Conservation (phyloP, 1,139 yeast genomes). For the Barnettozyma hawaiiensis region DNA sequence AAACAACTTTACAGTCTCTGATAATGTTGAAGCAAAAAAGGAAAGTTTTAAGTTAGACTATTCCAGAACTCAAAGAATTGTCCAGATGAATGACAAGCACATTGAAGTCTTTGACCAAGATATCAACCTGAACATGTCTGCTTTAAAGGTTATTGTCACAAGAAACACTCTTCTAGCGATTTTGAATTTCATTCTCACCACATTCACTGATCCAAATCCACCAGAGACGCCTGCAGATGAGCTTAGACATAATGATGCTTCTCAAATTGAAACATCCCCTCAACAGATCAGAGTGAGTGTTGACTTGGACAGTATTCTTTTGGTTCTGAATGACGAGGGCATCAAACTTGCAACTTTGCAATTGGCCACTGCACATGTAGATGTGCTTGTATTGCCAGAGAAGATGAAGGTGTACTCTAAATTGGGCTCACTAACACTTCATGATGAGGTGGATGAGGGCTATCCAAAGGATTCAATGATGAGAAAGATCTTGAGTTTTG, state of each 20-base stretch:
- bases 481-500: slow-evolving; percentile 68
- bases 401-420: slow-evolving; percentile 69
- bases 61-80: slow-evolving; percentile 53
- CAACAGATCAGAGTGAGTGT: slow-evolving; percentile 68
- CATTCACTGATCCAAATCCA: slow-evolving; percentile 80
- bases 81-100: slow-evolving; percentile 46
- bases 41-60: slow-evolving; percentile 63
- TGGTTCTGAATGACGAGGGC: slow-evolving; percentile 80
- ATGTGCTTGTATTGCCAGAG: slow-evolving; percentile 66
- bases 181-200: slow-evolving; percentile 74
- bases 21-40: slow-evolving; percentile 28
- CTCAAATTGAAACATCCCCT: slow-evolving; percentile 54
- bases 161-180: slow-evolving; percentile 75
- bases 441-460: slow-evolving; percentile 70
- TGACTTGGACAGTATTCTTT: slow-evolving; percentile 64
- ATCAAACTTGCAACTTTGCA: slow-evolving; percentile 73
- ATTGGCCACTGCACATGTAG: slow-evolving; percentile 67
- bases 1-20: slow-evolving; percentile 38
- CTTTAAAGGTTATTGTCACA: slow-evolving; percentile 69
- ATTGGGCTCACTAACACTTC: slow-evolving; percentile 74
- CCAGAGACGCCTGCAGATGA: slow-evolving; percentile 63
- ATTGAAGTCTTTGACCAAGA: slow-evolving; percentile 79
- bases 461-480: slow-evolving; percentile 53
- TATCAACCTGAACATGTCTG: slow-evolving; percentile 70
- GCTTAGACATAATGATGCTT: slow-evolving; percentile 55